phyloP scores from a whole-genome alignment of 2,329 filamentous ascomycete genomes.

The Canariomyces notabilis region DNA sequence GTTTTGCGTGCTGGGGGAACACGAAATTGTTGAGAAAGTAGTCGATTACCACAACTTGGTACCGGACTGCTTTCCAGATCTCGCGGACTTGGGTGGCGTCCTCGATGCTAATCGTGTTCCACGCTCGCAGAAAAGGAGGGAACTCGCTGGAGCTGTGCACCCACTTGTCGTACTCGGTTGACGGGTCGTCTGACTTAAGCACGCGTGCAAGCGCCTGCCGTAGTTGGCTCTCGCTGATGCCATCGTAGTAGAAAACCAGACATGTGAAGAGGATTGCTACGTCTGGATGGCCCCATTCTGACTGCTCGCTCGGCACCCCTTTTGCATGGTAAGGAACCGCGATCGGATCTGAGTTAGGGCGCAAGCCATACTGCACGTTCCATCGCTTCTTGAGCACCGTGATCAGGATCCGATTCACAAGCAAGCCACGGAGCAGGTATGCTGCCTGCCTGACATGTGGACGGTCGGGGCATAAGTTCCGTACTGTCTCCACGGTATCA shows the following conservation, averaged over 20 bases:
- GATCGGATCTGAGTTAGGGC: slow-evolving; percentile 50
- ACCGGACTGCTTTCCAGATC: slow-evolving; percentile 47
- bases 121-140: slow-evolving; percentile 45
- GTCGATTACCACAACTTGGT: slow-evolving; percentile 48
- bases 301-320: slow-evolving; percentile 54
- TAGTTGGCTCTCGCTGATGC: slow-evolving; percentile 46
- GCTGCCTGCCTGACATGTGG: slow-evolving; percentile 33
- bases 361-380: slow-evolving; percentile 61
- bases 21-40: slow-evolving; percentile 61
- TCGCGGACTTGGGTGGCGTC: slow-evolving; percentile 46
- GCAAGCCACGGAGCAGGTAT: slow-evolving; percentile 58
- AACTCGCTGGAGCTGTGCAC: slow-evolving; percentile 36
- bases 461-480: slow-evolving; percentile 32
- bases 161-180: slow-evolving; percentile 51
- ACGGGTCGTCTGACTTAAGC: slow-evolving; percentile 52
- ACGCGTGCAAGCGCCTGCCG: slow-evolving; percentile 47
- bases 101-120: slow-evolving; percentile 55
- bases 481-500: slow-evolving; percentile 16
- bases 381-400: slow-evolving; percentile 58
- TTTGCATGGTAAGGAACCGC: slow-evolving; percentile 66
- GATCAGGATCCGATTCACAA: slow-evolving; percentile 56
- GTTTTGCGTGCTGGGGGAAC: slow-evolving; percentile 60
- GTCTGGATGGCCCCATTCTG: slow-evolving; percentile 65
- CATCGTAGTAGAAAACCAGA: slow-evolving; percentile 62
- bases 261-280: slow-evolving; percentile 61